Evolutionary conservation across 495 filamentous ascomycete genomes (phyloP).

Genomic region (Glonium stellatum): DNA sequence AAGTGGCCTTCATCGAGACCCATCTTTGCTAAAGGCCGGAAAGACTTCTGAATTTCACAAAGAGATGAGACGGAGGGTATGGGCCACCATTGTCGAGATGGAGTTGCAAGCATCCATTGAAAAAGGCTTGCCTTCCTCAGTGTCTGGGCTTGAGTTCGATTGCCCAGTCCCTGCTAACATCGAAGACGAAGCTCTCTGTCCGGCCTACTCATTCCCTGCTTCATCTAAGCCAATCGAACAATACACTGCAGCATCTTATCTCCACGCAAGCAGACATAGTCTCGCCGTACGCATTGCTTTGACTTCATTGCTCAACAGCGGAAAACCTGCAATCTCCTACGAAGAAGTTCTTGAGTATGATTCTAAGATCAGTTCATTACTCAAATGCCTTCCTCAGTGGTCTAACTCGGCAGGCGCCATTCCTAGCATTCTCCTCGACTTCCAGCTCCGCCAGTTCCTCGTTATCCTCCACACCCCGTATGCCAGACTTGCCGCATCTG

Average conservation of each 20-base stretch:
- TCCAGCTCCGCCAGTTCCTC: slow-evolving; percentile 25
- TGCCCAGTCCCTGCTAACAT: slow-evolving; percentile 16
- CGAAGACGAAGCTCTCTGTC: slow-evolving; percentile 11
- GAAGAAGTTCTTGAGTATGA: slow-evolving; percentile 24
- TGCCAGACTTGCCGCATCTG: slow-evolving; percentile 14
- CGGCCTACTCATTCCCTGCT: slow-evolving; percentile 2
- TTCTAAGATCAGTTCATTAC: slow-evolving; percentile 5
- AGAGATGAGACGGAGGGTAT: slow-evolving; percentile 23
- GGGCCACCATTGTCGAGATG: slow-evolving; percentile 23
- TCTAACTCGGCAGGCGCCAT: not conserved
- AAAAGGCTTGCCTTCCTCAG: slow-evolving; percentile 13
- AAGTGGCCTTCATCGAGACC: slow-evolving; percentile 21
- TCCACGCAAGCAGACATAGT: not conserved
- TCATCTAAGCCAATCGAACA: slow-evolving; percentile 7
- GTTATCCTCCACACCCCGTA: slow-evolving; percentile 22
- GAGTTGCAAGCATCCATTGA: slow-evolving; percentile 24
- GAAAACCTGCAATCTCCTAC: slow-evolving; percentile 13
- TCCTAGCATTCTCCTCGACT: slow-evolving; percentile 13
- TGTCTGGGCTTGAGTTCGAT: slow-evolving; percentile 20
- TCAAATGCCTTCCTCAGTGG: slow-evolving; percentile 17
- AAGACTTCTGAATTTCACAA: slow-evolving; percentile 18
- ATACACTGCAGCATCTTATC: slow-evolving; percentile 23
- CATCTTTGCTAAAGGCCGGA: slow-evolving; percentile 5
- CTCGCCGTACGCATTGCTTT: slow-evolving; percentile 21
- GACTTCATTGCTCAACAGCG: slow-evolving; percentile 21